Evolutionary conservation across 495 filamentous ascomycete genomes (phyloP).

Genomic region (Evernia prunastri): DNA sequence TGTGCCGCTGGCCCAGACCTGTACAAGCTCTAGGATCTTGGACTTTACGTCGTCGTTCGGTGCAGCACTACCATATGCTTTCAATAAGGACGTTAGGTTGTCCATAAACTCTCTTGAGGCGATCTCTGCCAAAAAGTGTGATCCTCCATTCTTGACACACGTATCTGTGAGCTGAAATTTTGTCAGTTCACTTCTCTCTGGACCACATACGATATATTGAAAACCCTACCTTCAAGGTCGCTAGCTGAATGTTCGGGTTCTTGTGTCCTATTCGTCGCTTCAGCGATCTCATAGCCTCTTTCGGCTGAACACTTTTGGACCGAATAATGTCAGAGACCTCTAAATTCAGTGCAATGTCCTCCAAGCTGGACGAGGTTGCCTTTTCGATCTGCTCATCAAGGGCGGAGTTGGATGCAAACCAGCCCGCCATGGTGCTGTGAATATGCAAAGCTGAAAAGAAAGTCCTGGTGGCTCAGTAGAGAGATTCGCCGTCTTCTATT

Average conservation of each 20-base stretch:
- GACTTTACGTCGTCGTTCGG: slow-evolving; percentile 77
- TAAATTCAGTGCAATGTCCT: slow-evolving; percentile 93
- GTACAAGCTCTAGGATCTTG: slow-evolving; percentile 89
- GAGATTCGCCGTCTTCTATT: neutral
- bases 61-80: slow-evolving; percentile 65
- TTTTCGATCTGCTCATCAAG: slow-evolving; percentile 95
- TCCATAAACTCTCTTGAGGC: slow-evolving; percentile 98
- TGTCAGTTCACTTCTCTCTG: slow-evolving; percentile 7
- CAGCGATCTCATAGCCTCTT: slow-evolving; percentile 93
- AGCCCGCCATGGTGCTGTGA: slow-evolving; percentile 66
- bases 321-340: slow-evolving; percentile 96
- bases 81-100: slow-evolving; percentile 83
- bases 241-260: slow-evolving; percentile 93
- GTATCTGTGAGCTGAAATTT: slow-evolving; percentile 75
- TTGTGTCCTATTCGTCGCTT: slow-evolving; percentile 90
- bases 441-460: neutral
- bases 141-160: slow-evolving; percentile 95
- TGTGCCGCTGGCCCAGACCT: slow-evolving; percentile 86
- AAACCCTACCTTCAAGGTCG: slow-evolving; percentile 71
- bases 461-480: neutral
- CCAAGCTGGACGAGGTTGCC: slow-evolving; percentile 90
- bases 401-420: slow-evolving; percentile 82
- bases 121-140: slow-evolving; percentile 92
- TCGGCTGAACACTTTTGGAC: slow-evolving; percentile 92
- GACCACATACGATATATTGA: slow-evolving; percentile 2